Percentiles rank a stretch among this genome's conserved stretches.
Evolutionary conservation across 1,284 basidiomycete genomes (phyloP).

Genomic region (Boletellus sp.): DNA sequence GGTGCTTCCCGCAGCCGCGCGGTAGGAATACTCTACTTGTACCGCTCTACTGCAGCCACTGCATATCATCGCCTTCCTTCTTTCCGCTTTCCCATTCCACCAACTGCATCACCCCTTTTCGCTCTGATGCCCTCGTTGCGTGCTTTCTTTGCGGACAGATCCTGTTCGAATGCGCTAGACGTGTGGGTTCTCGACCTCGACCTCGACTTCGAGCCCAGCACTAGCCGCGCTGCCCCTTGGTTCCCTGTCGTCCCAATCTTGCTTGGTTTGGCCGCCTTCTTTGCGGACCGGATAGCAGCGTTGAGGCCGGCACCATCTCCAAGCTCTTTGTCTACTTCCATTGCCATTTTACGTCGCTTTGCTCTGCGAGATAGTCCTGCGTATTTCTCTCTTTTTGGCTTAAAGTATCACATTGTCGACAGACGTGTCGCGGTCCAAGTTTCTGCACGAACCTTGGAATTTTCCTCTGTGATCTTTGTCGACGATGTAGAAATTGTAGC

Average conservation of each 20-base stretch:
- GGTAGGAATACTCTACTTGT: not conserved
- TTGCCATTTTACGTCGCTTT: constrained; percentile 83
- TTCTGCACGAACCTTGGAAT: constrained; percentile 19
- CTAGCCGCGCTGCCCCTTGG: constrained; percentile 11
- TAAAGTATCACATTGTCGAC: constrained; percentile 9
- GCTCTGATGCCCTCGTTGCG: constrained; percentile 43
- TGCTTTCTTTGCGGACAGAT: constrained; percentile 37
- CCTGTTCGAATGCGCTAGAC: constrained; percentile 39
- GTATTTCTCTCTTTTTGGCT: constrained; percentile 82
- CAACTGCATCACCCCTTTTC: constrained; percentile 47
- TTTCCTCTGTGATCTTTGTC: constrained; percentile 17
- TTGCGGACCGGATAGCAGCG: constrained; percentile 81
- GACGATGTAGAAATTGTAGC: constrained; percentile 35
- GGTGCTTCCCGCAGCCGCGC: constrained; percentile 20
- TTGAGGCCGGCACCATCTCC: constrained; percentile 55
- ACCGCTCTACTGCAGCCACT: not conserved
- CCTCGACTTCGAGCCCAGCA: constrained; percentile 6
- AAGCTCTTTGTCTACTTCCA: constrained; percentile 70
- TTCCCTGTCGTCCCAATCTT: constrained; percentile 37
- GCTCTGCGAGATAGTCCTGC: constrained; percentile 80
- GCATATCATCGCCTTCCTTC: constrained; percentile 37
- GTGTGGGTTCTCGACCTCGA: constrained; percentile 22
- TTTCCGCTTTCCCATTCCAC: constrained; percentile 48
- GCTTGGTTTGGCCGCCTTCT: constrained; percentile 63
- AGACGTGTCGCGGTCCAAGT: not conserved